Conservation (phyloP, 1,139 yeast species). For the Blastobotrys niveus region DNA sequence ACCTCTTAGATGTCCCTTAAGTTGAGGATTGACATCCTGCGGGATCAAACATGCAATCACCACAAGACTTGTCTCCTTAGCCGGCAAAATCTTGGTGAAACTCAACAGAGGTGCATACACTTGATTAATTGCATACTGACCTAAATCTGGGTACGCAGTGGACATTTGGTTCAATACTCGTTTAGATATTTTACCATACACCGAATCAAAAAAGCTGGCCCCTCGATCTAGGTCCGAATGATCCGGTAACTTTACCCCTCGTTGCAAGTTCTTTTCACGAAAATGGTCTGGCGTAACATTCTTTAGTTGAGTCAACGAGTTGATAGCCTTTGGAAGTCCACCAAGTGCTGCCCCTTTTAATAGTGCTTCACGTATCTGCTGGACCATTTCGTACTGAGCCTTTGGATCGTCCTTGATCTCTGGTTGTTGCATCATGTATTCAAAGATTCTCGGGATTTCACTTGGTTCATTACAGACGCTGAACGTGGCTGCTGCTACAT, state of each 20-base stretch:
- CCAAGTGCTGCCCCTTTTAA: constrained; percentile 71
- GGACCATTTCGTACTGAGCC: constrained; percentile 39
- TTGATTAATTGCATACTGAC: constrained; percentile 64
- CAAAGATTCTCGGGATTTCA: constrained; percentile 70
- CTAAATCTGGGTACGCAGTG: constrained; percentile 77
- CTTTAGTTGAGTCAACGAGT: constrained; percentile 62
- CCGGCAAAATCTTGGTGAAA: constrained; percentile 54
- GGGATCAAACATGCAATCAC: constrained; percentile 79
- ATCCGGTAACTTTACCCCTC: constrained; percentile 21
- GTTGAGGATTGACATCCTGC: constrained; percentile 90
- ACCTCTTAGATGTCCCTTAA: constrained; percentile 84
- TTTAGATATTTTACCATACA: constrained; percentile 67
- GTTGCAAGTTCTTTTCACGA: constrained; percentile 31
- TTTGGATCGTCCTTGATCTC: constrained; percentile 16
- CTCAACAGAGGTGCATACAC: constrained; percentile 77
- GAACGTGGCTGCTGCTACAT: constrained; percentile 73
- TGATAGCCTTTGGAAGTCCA: constrained; percentile 82
- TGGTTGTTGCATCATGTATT: constrained; percentile 56
- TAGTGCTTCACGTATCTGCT: constrained; percentile 66
- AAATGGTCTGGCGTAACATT: constrained; percentile 56
- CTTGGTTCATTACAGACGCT: constrained; percentile 78
- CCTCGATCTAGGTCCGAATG: constrained; percentile 41
- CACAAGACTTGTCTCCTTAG: constrained; percentile 70
- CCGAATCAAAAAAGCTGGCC: constrained; percentile 61
- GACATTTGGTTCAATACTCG: constrained; percentile 64